phyloP scores from a whole-genome alignment of 2,329 filamentous ascomycete genomes.

The Botrytis fabae region DNA sequence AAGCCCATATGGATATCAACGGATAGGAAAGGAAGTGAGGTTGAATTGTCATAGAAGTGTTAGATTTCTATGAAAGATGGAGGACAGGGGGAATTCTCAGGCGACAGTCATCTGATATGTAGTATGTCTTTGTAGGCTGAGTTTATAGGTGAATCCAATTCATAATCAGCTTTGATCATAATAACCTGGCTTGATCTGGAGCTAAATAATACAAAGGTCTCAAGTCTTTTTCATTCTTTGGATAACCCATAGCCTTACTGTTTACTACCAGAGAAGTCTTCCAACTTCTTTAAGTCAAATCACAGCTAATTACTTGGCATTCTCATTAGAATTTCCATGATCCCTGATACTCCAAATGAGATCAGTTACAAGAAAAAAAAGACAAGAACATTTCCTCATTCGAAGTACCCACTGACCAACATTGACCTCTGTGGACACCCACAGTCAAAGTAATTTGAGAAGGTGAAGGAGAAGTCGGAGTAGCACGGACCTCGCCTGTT shows the following conservation, averaged over 20 bases:
- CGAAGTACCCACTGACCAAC: background rate
- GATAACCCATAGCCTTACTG: too few relatives aligned
- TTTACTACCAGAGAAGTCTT: background rate
- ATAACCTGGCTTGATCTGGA: background rate
- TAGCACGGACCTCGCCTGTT: background rate
- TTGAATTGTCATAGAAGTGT: background rate
- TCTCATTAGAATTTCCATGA: background rate
- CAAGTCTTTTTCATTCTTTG: background rate
- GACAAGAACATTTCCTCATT: background rate
- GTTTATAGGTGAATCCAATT: background rate
- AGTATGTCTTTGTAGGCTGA: too few relatives aligned
- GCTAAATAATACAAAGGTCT: background rate
- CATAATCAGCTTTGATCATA: background rate
- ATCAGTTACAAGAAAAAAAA: background rate
- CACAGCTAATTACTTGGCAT: background rate
- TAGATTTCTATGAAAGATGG: background rate
- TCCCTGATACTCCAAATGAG: background rate
- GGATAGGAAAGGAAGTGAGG: background rate
- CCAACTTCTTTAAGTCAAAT: background rate
- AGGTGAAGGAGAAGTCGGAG: constrained; percentile 4
- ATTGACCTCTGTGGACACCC: background rate
- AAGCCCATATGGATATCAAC: background rate
- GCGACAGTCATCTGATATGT: background rate
- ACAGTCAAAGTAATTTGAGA: background rate
- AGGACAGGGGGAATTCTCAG: background rate